These are phyloP conservation scores for Linum lewisii DNA, from an alignment of 345 rosid species.

Conservation along the genomic window DNA sequence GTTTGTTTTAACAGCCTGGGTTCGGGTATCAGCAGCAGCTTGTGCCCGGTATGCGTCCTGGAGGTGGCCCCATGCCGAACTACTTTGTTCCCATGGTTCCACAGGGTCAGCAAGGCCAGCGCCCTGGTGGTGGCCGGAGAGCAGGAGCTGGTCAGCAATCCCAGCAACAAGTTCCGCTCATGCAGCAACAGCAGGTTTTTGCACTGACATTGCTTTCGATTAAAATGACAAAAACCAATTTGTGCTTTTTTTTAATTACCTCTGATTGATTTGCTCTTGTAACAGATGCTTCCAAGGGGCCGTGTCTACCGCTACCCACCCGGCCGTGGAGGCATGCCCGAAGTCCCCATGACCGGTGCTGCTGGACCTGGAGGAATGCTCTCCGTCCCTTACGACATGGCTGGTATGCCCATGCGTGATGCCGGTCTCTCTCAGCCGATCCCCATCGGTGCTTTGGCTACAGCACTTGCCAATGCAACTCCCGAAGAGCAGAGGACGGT, in stretches of 20 bases:
- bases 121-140: conserved; percentile 61
- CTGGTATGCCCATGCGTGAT: conserved; percentile 47
- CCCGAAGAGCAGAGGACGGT: conserved; percentile 92
- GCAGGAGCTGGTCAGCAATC: conserved; percentile 57
- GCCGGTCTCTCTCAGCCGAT: conserved; percentile 47
- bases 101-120: conserved; percentile 82
- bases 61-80: conserved; percentile 61
- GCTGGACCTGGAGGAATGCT: conserved; percentile 77
- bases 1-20: conserved; percentile 40
- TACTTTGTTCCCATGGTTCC: conserved; percentile 89
- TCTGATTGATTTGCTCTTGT: background rate
- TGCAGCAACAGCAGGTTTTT: conserved; percentile 84
- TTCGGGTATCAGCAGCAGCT: conserved; percentile 93
- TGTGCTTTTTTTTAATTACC: background rate
- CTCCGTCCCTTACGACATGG: conserved; percentile 62
- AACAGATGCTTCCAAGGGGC: conserved; percentile 78
- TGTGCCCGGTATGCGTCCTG: conserved; percentile 89
- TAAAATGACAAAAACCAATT: background rate
- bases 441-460: conserved; percentile 77
- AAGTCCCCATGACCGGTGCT: conserved; percentile 49
- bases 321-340: conserved; percentile 64
- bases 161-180: conserved; percentile 68
- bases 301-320: conserved; percentile 65
- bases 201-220: background rate
- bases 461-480: conserved; percentile 76